Conservation (phyloP, 2,329 filamentous ascomycete genomes). For the Colletotrichum sp. region DNA sequence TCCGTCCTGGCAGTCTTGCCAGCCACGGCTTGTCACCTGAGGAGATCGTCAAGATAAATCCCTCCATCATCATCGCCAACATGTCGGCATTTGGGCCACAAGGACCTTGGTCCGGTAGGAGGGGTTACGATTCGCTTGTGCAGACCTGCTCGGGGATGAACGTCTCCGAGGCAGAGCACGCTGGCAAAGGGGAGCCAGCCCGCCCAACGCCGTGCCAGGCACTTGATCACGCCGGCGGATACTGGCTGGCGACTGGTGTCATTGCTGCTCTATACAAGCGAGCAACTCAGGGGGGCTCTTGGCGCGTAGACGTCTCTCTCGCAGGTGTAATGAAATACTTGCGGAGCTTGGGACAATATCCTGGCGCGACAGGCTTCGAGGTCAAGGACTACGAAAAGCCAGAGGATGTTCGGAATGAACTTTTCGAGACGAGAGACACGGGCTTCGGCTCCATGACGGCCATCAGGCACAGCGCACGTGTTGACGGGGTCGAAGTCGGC, state of each 20-base stretch:
- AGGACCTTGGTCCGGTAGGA: conserved; percentile 44
- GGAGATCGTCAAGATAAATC: conserved; percentile 41
- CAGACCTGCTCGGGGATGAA: conserved; percentile 63
- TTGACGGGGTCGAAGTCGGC: conserved; percentile 49
- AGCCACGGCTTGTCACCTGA: conserved; percentile 40
- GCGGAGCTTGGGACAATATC: conserved; percentile 56
- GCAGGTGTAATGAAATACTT: conserved; percentile 53
- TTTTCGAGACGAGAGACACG: conserved; percentile 48
- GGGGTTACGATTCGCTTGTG: conserved; percentile 37
- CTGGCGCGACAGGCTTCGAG: conserved; percentile 47
- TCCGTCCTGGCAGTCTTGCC: conserved; percentile 51
- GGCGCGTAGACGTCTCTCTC: conserved; percentile 59
- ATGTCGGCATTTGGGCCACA: conserved; percentile 56
- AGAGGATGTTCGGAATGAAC: conserved; percentile 33
- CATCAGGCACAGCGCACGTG: conserved; percentile 50
- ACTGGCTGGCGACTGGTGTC: conserved; percentile 59
- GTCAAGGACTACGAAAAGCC: conserved; percentile 32
- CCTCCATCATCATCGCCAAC: conserved; percentile 53
- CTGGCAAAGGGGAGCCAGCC: conserved; percentile 40
- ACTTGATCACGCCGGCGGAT: conserved; percentile 61
- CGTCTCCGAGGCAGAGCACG: conserved; percentile 56
- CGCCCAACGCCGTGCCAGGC: conserved; percentile 57
- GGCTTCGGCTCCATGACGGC: conserved; percentile 51
- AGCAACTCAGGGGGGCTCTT: conserved; percentile 48
- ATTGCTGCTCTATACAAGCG: conserved; percentile 54